phyloP scores from a whole-genome alignment of 108 stramenopile genomes.

The Pseudonitzschia delicatissima region DNA sequence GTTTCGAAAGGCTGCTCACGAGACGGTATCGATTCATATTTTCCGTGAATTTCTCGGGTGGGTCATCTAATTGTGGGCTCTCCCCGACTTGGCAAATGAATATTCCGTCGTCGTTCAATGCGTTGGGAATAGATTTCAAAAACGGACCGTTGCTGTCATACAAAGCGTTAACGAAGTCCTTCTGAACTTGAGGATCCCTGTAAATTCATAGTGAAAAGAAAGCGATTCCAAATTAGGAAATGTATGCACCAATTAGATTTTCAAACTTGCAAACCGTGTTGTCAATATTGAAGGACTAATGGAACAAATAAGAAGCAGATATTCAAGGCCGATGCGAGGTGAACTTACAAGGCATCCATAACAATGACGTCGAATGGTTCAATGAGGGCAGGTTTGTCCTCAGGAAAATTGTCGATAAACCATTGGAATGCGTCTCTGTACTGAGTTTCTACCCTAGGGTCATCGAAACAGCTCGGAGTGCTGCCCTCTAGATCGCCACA shows the following conservation, averaged over 20 bases:
- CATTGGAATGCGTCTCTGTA: slow-evolving; percentile 63
- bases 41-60: slow-evolving; percentile 42
- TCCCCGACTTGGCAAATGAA: slow-evolving; percentile 72
- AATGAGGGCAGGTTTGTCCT: not conserved
- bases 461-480: slow-evolving; percentile 62
- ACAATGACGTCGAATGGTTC: slow-evolving; percentile 66
- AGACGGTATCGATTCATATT: slow-evolving; percentile 44
- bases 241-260: too few relatives aligned
- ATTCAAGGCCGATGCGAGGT: not conserved
- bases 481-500: slow-evolving; percentile 55
- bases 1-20: slow-evolving; percentile 40
- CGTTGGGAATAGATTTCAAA: slow-evolving; percentile 33
- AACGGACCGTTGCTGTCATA: slow-evolving; percentile 30
- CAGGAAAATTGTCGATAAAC: slow-evolving; percentile 49
- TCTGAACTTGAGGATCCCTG: slow-evolving; percentile 54
- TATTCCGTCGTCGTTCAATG: slow-evolving; percentile 42
- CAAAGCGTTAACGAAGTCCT: slow-evolving; percentile 30
- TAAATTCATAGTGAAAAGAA: not conserved
- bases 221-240: not conserved
- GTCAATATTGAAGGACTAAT: not conserved
- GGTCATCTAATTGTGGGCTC: slow-evolving; percentile 20
- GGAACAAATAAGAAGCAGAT: not conserved
- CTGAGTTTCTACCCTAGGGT: slow-evolving; percentile 42
- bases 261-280: not conserved
- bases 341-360: slow-evolving; percentile 71